Percentiles rank a stretch among this genome's conserved stretches.
Conservation (phyloP, 305 asterid genomes). For the Fraxinus latifolia region DNA sequence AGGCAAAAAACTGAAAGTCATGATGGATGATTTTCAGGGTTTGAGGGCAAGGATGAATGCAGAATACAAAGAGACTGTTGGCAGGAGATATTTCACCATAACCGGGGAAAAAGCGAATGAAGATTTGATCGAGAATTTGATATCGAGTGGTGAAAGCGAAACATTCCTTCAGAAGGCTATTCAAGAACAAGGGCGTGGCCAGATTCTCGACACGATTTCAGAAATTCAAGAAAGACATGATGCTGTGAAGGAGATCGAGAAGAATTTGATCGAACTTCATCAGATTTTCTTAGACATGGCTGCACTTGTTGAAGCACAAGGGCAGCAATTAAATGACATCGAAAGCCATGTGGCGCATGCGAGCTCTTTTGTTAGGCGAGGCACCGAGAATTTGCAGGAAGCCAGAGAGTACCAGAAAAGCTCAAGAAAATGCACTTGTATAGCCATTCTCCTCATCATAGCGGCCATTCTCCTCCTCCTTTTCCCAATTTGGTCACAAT, state of each 20-base stretch:
- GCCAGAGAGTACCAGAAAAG: constrained; percentile 62
- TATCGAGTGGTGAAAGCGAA: constrained; percentile 71
- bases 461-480: constrained; percentile 33
- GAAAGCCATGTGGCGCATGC: constrained; percentile 79
- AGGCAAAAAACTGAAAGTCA: constrained; percentile 62
- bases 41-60: constrained; percentile 60
- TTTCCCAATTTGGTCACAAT: constrained; percentile 60
- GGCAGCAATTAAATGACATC: constrained; percentile 60
- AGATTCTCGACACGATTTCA: constrained; percentile 55
- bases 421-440: constrained; percentile 57
- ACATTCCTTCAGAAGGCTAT: constrained; percentile 61
- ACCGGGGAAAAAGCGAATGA: constrained; percentile 65
- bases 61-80: constrained; percentile 78
- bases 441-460: constrained; percentile 50
- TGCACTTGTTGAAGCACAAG: constrained; percentile 72
- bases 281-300: constrained; percentile 79
- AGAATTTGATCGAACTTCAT: constrained; percentile 66
- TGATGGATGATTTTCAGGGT: constrained; percentile 82
- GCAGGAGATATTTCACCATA: constrained; percentile 58
- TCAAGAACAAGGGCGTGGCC: constrained; percentile 71
- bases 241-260: constrained; percentile 75
- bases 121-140: constrained; percentile 56
- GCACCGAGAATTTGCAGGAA: constrained; percentile 65
- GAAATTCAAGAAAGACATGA: constrained; percentile 80
- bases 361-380: constrained; percentile 65